Evolutionary conservation across 441 rosid species (phyloP).

Genomic region (Jatropha podagrica): DNA sequence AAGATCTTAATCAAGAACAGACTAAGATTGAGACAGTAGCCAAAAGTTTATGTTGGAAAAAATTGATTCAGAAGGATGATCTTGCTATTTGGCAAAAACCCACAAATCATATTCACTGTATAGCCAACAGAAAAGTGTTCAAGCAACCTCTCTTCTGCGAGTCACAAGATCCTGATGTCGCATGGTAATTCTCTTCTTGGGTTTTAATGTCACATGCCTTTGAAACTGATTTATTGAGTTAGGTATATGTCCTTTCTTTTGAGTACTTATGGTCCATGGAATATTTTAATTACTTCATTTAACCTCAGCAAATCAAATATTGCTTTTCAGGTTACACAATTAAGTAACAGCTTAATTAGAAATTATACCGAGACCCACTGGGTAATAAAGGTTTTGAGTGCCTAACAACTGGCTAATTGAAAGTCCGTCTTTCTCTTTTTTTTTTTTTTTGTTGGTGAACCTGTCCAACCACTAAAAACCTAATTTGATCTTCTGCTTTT

Average conservation of each 20-base stretch:
- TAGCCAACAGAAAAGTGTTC: slow-evolving; percentile 28
- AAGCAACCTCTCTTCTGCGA: slow-evolving; percentile 46
- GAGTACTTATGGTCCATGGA: background rate
- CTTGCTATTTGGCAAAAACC: slow-evolving; percentile 92
- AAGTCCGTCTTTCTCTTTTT: background rate
- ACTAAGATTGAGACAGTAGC: slow-evolving; percentile 57
- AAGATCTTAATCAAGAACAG: slow-evolving; percentile 68
- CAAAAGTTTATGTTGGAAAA: slow-evolving; percentile 74
- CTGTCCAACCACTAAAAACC: slow-evolving; percentile 15
- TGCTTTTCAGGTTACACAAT: background rate
- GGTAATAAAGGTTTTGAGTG: slow-evolving; percentile 16
- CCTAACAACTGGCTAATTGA: background rate
- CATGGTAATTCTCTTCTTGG: slow-evolving; percentile 40
- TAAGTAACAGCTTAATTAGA: background rate
- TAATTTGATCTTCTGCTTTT: too few relatives aligned
- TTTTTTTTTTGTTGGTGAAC: slow-evolving; percentile 20
- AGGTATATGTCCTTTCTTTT: background rate
- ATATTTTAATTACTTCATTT: too few relatives aligned
- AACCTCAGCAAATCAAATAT: background rate
- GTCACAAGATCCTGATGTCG: slow-evolving; percentile 56
- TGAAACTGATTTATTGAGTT: background rate
- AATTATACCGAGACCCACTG: slow-evolving; percentile 33
- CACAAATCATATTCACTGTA: slow-evolving; percentile 54
- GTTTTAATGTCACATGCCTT: background rate
- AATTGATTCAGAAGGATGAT: slow-evolving; percentile 57